Evolutionary conservation across 2,329 filamentous ascomycete genomes (phyloP), one percentile per base, ranked within the genome.

Genomic region (Thelonectria rubi): DNA sequence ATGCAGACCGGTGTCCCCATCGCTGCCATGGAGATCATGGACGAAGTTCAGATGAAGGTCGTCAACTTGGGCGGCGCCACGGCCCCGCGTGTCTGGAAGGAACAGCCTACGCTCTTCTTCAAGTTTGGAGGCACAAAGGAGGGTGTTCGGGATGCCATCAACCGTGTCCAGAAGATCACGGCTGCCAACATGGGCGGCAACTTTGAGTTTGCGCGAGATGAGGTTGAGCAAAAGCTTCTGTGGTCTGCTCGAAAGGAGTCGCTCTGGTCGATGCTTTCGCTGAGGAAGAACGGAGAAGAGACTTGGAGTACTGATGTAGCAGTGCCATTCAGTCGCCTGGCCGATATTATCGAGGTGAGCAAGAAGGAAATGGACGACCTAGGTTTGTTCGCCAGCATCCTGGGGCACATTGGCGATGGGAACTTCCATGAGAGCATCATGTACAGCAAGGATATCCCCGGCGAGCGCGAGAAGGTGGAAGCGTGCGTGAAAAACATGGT

Each of bases 341-440:
- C 91, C 1, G 89, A 92, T 66, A 90, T 94, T 60, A 84, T 85
- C 81, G 93, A 97, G 74, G 82, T 93, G 45, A 94, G 91, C 65
- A 97, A 97, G 80, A 91, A 92, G 74, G 92, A 97, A 72, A 89
- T 97, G 84, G 91, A 94, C 71, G 88, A 92, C 12, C 82, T 97
- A 11, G 93, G 92, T 0, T 79, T 97, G 2, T 97, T 97, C 74
- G 92, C 93, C 1, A 93, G 91, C 71, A 91, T 97, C 26, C 81
- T 97, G 4, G 94, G 94, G 3, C 94, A 97, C 73, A 90, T 97
- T 58, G 94, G 94, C 12, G 94, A 97, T 73, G 94, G 94, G 39
- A 97, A 97, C 77, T 97, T 97, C 80, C 94, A 97, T 75, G 90
- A 94, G 74, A 92, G 90, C 73, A 95, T 97, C 77, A 90, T 97